A percentile compares a stretch with the other conserved stretches of the same genome.
phyloP scores from a whole-genome alignment of 2,329 filamentous ascomycete species.

The Fusarium austroafricanum region DNA sequence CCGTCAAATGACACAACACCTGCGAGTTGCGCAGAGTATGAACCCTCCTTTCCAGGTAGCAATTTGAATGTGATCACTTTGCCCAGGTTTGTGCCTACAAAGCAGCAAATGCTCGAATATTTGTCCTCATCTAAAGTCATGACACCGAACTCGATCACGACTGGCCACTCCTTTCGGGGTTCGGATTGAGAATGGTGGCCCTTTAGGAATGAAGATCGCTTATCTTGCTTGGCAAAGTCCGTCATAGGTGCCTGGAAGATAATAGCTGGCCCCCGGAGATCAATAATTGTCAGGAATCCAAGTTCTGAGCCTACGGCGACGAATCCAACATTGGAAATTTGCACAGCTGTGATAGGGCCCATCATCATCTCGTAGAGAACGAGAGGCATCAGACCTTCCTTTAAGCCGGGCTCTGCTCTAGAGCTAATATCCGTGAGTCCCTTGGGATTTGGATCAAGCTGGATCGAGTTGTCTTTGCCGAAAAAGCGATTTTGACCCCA shows the following conservation, averaged over 20 bases:
- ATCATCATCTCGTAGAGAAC: conserved; percentile 86
- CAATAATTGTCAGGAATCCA: conserved; percentile 83
- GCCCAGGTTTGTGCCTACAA: conserved; percentile 88
- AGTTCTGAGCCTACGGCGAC: conserved; percentile 87
- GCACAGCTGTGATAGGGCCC: conserved; percentile 81
- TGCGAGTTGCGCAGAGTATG: conserved; percentile 77
- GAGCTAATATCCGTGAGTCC: conserved; percentile 79
- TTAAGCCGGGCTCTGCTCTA: conserved; percentile 77
- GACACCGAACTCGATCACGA: conserved; percentile 88
- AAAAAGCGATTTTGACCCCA: conserved; percentile 85
- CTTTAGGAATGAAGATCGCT: conserved; percentile 77
- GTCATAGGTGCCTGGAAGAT: conserved; percentile 80
- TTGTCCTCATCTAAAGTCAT: conserved; percentile 94
- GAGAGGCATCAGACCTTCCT: conserved; percentile 83
- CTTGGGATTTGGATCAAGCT: conserved; percentile 70
- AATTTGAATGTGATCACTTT: conserved; percentile 92
- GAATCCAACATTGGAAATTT: conserved; percentile 93
- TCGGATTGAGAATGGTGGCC: conserved; percentile 51
- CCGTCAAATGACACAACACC: conserved; percentile 77
- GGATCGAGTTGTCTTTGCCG: conserved; percentile 68
- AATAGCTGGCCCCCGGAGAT: conserved; percentile 86
- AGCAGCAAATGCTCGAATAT: conserved; percentile 93
- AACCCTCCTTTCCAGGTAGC: conserved; percentile 75
- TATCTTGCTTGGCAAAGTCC: conserved; percentile 82
- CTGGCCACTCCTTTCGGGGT: conserved; percentile 76